These are phyloP conservation scores for Hyaloscypha bicolor DNA, from an alignment of 495 filamentous ascomycete genomes.

Conservation along the genomic window DNA sequence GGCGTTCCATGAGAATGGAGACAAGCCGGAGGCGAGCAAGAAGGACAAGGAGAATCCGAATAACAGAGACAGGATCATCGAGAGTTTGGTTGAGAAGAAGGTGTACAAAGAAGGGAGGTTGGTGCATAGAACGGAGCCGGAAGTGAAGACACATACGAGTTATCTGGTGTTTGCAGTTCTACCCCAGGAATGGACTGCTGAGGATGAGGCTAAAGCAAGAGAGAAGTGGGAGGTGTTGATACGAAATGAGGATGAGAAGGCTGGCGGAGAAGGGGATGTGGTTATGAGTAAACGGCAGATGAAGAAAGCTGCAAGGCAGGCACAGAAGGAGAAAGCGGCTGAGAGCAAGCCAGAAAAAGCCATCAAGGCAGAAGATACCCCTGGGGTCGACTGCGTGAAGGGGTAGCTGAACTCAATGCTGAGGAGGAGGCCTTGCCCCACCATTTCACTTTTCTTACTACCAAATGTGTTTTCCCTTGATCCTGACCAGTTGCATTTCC, in stretches of 20 bases:
- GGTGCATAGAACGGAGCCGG: slow-evolving; percentile 77
- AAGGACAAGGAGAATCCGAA: slow-evolving; percentile 31
- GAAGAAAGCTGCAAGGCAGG: slow-evolving; percentile 57
- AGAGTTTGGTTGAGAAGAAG: slow-evolving; percentile 30
- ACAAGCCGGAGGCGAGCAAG: slow-evolving; percentile 27
- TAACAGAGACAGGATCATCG: slow-evolving; percentile 29
- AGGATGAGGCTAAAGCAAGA: slow-evolving; percentile 72
- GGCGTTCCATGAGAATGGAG: slow-evolving; percentile 49
- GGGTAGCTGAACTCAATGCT: background rate
- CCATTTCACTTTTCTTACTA: too few relatives aligned
- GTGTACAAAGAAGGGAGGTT: slow-evolving; percentile 64
- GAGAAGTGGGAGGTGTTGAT: slow-evolving; percentile 58
- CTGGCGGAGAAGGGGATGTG: slow-evolving; percentile 38
- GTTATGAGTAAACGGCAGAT: slow-evolving; percentile 50
- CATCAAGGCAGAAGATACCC: background rate
- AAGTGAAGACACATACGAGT: slow-evolving; percentile 92
- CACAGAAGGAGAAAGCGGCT: slow-evolving; percentile 43
- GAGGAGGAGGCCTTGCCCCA: slow-evolving; percentile 17
- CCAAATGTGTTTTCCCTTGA: too few relatives aligned
- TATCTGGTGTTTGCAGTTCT: slow-evolving; percentile 94
- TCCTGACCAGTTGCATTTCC: too few relatives aligned
- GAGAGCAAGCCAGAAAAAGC: slow-evolving; percentile 11
- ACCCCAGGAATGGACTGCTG: slow-evolving; percentile 80
- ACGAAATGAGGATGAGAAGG: slow-evolving; percentile 32
- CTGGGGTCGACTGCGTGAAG: background rate